Evolutionary conservation across 2,329 filamentous ascomycete genomes (phyloP), one percentile per base, ranked within the genome.

Genomic region (Mariannaea elegans): DNA sequence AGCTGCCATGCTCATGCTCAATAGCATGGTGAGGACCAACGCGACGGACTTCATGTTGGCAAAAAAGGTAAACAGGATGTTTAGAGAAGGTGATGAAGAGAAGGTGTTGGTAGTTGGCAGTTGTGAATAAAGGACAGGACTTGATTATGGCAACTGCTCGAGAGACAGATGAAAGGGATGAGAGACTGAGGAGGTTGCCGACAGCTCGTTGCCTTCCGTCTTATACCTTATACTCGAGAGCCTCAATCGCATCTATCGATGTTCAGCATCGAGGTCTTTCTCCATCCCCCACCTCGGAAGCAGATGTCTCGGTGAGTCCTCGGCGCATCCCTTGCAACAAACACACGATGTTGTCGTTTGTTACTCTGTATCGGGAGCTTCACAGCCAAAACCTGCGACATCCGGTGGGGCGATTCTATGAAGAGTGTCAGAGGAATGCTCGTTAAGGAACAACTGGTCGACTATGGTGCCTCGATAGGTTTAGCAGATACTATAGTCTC

Each of bases 11-110:
- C 24, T 46, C n/a, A 13, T 46, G 24, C 44, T 31, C n/a, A 46
- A 27, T n/a, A 46, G 44, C 3, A 63, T 18, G 16, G 59, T 60
- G 36, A 64, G 52, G 39, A 41, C 49, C 39, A 60, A 13, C 12
- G 52, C 42, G 29, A 53, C n/a, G 7, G 61, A 39, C 56, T 65
- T 65, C 63, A 65, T 65, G 19, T 59, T 65, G 44, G 12, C 14
- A n/a, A n/a, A n/a, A 18, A 44, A 46, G 36, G 27, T 39, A 29
- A 41, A 42, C 36, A 48, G 19, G 32, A 21, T 31, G 41, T 34
- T 39, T 16, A 51, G 41, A 29, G 29, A 53, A 32, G 21, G 19
- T 31, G 19, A 14, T 53, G 18, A 34, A 18, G 16, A 12, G 23
- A 7, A 3, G 18, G 18, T 42, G 39, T 23, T 27, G 5, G 24